Percentiles rank a stretch among this genome's conserved stretches.
These are phyloP conservation scores for Paramecium pentaurelia DNA, from an alignment of 73 alveolate genomes.

Conservation along the genomic window DNA sequence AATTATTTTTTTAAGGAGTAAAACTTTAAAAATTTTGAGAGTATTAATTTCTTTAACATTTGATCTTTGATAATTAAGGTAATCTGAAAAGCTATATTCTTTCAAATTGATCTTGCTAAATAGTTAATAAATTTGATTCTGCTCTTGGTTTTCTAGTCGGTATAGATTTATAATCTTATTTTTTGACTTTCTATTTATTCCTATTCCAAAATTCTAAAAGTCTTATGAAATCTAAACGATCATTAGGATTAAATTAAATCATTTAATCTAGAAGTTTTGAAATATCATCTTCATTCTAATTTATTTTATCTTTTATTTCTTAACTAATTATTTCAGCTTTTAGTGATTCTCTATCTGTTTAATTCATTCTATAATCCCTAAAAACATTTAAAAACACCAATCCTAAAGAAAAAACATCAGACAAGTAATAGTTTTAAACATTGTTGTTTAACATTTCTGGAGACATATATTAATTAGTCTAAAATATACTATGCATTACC, in stretches of 20 bases:
- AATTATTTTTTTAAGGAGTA: neutral
- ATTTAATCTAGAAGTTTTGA: neutral
- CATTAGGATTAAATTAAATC: neutral
- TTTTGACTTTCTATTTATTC: neutral
- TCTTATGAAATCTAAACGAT: neutral
- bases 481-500: neutral
- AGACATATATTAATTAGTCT: constrained; percentile 6
- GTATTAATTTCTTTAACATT: neutral
- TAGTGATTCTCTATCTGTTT: neutral
- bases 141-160: neutral
- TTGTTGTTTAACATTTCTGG: neutral
- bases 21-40: neutral
- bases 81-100: neutral
- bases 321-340: neutral
- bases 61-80: neutral
- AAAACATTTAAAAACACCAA: neutral
- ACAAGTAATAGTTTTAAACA: neutral
- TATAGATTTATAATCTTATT: neutral
- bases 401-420: constrained; percentile 22
- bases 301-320: neutral
- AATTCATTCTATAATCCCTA: neutral
- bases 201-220: neutral
- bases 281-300: neutral
- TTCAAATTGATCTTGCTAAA: neutral
- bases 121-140: neutral